These are phyloP conservation scores for Vigna angularis DNA, from an alignment of 306 rosid species.

Conservation along the genomic window DNA sequence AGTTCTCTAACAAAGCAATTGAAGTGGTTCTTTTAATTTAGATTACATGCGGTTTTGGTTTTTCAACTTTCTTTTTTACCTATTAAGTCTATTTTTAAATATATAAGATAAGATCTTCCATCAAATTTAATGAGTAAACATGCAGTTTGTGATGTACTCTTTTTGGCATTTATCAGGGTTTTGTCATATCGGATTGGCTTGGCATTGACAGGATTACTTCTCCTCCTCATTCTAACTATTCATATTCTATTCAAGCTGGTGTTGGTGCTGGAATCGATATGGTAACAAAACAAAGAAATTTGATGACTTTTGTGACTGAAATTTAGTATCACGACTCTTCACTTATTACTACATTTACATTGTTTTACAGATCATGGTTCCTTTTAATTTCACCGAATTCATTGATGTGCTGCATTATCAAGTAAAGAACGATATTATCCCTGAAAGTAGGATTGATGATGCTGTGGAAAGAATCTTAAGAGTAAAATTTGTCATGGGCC, in stretches of 20 bases:
- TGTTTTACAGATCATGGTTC: constrained; percentile 78
- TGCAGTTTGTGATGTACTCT: constrained; percentile 10
- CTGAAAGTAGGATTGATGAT: constrained; percentile 79
- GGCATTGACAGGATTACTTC: constrained; percentile 87
- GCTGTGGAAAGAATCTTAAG: constrained; percentile 81
- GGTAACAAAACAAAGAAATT: constrained; percentile 48
- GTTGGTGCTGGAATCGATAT: constrained; percentile 87
- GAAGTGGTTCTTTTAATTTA: background rate
- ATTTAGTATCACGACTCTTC: background rate
- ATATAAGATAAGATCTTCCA: background rate
- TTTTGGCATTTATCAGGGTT: constrained; percentile 61
- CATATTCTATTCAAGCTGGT: constrained; percentile 76
- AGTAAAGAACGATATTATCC: constrained; percentile 73
- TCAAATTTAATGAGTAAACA: background rate
- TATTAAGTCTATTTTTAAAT: background rate
- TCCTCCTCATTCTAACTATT: constrained; percentile 85
- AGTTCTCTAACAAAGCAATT: background rate
- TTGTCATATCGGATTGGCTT: constrained; percentile 87
- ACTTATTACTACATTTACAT: background rate
- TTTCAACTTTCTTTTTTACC: background rate
- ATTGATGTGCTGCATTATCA: constrained; percentile 62
- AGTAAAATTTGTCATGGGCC: constrained; percentile 84
- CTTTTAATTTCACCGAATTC: constrained; percentile 59
- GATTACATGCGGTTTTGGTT: background rate
- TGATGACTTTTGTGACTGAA: background rate